phyloP scores from a whole-genome alignment of 257 asterid species.

The Misopates orontium region DNA sequence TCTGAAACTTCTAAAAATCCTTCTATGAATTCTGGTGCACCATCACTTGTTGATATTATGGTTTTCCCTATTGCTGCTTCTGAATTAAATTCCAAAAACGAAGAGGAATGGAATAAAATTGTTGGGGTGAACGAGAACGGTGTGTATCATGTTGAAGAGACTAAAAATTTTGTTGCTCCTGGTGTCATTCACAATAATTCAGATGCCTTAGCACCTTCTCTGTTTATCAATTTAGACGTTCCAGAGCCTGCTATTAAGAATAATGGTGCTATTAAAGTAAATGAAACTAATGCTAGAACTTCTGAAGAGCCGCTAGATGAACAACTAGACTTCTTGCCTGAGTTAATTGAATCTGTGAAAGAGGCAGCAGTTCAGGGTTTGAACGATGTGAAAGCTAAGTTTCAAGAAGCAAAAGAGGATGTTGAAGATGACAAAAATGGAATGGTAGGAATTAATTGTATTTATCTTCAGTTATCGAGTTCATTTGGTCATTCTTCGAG shows the following conservation, averaged over 20 bases:
- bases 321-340: conserved; percentile 63
- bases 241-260: conserved; percentile 30
- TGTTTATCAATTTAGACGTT: conserved; percentile 25
- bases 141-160: conserved; percentile 39
- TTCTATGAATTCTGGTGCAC: conserved; percentile 35
- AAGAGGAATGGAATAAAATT: too few species aligned
- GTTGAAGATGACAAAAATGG: conserved; percentile 52
- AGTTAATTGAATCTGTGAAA: conserved; percentile 63
- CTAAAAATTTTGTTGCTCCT: conserved; percentile 35
- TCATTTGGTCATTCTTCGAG: conserved; percentile 25
- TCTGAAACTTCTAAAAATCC: conserved; percentile 33
- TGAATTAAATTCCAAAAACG: conserved; percentile 34
- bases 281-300: conserved; percentile 30
- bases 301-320: conserved; percentile 44
- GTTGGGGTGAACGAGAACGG: conserved; percentile 26
- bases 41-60: conserved; percentile 35
- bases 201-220: conserved; percentile 31
- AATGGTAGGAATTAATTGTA: conserved; percentile 45
- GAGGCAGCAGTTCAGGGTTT: conserved; percentile 57
- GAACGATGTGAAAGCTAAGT: conserved; percentile 62
- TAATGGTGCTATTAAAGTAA: conserved; percentile 35
- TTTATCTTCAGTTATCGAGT: too few species aligned
- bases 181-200: conserved; percentile 31
- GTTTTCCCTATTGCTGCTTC: conserved; percentile 31
- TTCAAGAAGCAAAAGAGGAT: conserved; percentile 47